Percentiles rank a stretch among this genome's conserved stretches.
Conservation (phyloP, 768 basidiomycete genomes). For the Cyclocybe cylindracea region DNA sequence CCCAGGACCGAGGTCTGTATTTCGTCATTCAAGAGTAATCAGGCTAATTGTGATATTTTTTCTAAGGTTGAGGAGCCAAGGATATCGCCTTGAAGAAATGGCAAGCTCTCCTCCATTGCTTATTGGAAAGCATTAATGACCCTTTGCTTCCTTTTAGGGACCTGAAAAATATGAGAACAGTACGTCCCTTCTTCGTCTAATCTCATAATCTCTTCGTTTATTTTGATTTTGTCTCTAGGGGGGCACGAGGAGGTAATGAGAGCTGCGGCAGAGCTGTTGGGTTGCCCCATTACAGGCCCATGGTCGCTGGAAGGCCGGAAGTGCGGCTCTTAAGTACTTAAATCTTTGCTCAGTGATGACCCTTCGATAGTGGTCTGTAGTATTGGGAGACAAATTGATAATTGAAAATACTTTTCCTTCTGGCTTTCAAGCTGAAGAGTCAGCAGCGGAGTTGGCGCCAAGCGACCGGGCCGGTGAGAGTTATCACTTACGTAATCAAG, state of each 20-base stretch:
- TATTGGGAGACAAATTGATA: no score
- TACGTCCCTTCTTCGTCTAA: constrained; percentile 12
- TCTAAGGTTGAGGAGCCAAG: constrained; percentile 32
- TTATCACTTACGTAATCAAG: no score
- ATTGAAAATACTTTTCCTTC: no score
- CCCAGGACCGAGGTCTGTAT: constrained; percentile 37
- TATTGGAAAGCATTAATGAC: neutral
- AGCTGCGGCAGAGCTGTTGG: constrained; percentile 26
- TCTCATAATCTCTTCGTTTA: no score
- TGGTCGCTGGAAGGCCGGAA: no score
- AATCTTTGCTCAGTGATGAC: no score
- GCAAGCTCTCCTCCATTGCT: constrained; percentile 20
- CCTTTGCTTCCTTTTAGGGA: constrained; percentile 26
- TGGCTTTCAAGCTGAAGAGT: no score
- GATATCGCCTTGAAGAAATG: constrained; percentile 47
- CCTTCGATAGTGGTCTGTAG: no score
- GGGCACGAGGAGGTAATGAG: constrained; percentile 43
- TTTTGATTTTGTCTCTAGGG: constrained; percentile 18
- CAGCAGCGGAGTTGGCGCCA: no score
- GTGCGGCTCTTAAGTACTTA: no score
- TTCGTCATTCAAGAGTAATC: neutral
- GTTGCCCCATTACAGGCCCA: no score
- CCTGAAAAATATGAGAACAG: constrained; percentile 38
- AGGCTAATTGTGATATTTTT: neutral
- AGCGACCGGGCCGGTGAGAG: no score